Evolutionary conservation across 2,329 filamentous ascomycete species (phyloP).

Genomic region (Aspergillus transmontanensis): DNA sequence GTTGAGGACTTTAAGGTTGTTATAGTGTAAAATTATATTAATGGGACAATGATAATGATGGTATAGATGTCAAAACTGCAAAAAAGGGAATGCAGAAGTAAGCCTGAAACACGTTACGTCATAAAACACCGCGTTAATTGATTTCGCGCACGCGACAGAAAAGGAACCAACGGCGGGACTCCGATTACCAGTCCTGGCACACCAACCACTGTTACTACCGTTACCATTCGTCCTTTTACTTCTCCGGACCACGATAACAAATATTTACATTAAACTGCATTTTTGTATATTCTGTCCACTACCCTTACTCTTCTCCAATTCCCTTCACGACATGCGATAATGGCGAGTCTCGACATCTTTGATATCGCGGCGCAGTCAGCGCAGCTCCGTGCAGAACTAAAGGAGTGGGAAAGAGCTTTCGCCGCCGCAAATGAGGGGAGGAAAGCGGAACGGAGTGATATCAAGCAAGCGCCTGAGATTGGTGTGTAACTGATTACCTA

Average conservation of each 20-base stretch:
- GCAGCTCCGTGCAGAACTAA: conserved; percentile 46
- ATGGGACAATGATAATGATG: background rate
- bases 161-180: conserved; percentile 6
- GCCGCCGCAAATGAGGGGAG: conserved; percentile 44
- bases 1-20: background rate
- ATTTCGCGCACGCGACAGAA: conserved; percentile 27
- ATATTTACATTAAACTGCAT: background rate
- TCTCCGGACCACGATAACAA: background rate
- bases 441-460: conserved; percentile 51
- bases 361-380: conserved; percentile 32
- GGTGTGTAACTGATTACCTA: conserved; percentile 31
- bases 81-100: too few relatives aligned
- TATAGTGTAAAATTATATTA: background rate
- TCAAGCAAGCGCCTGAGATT: conserved; percentile 49
- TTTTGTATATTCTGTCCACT: background rate
- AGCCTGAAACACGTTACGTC: conserved; percentile 26
- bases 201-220: background rate
- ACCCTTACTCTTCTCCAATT: background rate
- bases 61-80: too few relatives aligned
- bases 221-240: background rate
- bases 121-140: conserved; percentile 32
- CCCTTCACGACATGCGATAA: conserved; percentile 26
- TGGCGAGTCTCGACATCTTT: conserved; percentile 26
- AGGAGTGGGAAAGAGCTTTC: conserved; percentile 52
- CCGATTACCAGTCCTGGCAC: background rate